A percentile compares a stretch with the other conserved stretches of the same genome.
Evolutionary conservation across 805 yeast species (phyloP).

Genomic region (Candida pseudofarinosa): DNA sequence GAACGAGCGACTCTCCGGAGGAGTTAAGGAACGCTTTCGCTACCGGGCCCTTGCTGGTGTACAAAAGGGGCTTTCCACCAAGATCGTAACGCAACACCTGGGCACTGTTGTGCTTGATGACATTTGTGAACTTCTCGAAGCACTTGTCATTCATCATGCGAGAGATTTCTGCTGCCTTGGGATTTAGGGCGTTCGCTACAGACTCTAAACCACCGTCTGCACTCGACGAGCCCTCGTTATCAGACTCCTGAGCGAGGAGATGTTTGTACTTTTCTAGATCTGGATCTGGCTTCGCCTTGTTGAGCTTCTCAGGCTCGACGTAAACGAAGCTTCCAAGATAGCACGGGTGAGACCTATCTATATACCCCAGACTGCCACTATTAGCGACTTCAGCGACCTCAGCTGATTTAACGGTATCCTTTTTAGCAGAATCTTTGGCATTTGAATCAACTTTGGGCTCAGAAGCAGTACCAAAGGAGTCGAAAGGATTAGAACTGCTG

Average conservation of each 20-base stretch:
- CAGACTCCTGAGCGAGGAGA: slow-evolving; percentile 42
- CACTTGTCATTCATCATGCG: slow-evolving; percentile 62
- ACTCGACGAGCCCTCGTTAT: neutral
- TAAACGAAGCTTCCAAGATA: slow-evolving; percentile 67
- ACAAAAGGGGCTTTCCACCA: slow-evolving; percentile 74
- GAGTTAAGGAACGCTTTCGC: slow-evolving; percentile 30
- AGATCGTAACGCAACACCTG: slow-evolving; percentile 86
- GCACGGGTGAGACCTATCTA: slow-evolving; percentile 32
- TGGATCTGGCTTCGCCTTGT: slow-evolving; percentile 50
- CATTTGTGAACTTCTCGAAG: slow-evolving; percentile 74
- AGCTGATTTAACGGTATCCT: neutral
- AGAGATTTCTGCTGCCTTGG: slow-evolving; percentile 22
- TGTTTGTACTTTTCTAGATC: slow-evolving; percentile 43
- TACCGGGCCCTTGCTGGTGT: slow-evolving; percentile 57
- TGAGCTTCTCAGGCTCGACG: slow-evolving; percentile 68
- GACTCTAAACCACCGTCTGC: slow-evolving; percentile 6
- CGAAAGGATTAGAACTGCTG: slow-evolving; percentile 16
- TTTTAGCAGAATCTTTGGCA: neutral
- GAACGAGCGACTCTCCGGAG: slow-evolving; percentile 31
- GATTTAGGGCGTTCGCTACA: slow-evolving; percentile 11
- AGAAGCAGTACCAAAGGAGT: slow-evolving; percentile 28
- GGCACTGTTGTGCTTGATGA: slow-evolving; percentile 74
- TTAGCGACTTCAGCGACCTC: neutral
- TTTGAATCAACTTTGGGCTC: neutral
- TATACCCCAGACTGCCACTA: neutral